Percentiles rank a stretch among this genome's conserved stretches.
Evolutionary conservation across 306 rosid genomes (phyloP).

Genomic region (Arachis hypogaea): DNA sequence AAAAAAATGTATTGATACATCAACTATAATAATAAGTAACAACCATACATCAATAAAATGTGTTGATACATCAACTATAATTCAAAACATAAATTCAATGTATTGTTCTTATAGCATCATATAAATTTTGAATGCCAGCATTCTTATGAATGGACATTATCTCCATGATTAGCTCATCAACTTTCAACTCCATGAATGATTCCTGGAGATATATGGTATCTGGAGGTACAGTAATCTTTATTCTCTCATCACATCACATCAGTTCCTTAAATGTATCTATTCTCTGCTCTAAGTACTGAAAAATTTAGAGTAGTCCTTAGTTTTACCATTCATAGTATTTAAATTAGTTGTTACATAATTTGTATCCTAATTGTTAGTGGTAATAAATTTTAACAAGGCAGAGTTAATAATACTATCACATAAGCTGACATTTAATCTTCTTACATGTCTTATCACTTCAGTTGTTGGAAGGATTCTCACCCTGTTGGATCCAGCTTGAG

Average conservation of each 20-base stretch:
- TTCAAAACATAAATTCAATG: too few relatives aligned
- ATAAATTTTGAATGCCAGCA: too few relatives aligned
- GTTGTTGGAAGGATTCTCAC: constrained; percentile 25
- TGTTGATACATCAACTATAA: too few relatives aligned
- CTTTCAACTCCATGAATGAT: too few relatives aligned
- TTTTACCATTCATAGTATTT: constrained; percentile 1
- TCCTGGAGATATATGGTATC: constrained; percentile 41
- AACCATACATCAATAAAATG: too few relatives aligned
- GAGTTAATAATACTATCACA: constrained; percentile 35
- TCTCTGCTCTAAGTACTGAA: constrained; percentile 21
- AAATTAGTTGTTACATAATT: too few relatives aligned
- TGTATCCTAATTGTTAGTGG: constrained; percentile 23
- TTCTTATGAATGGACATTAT: too few relatives aligned
- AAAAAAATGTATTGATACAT: too few relatives aligned
- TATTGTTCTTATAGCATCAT: too few relatives aligned
- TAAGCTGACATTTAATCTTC: constrained; percentile 34
- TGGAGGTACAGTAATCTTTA: constrained; percentile 54
- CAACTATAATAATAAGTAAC: too few relatives aligned
- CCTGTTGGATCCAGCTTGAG: constrained; percentile 22
- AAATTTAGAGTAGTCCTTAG: constrained; percentile 5
- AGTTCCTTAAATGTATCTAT: constrained; percentile 34
- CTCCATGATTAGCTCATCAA: too few relatives aligned
- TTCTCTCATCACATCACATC: constrained; percentile 25
- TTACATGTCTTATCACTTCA: constrained; percentile 28
- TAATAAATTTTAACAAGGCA: constrained; percentile 37